Evolutionary conservation across 257 asterid species (phyloP).

Genomic region (Handroanthus guayacan): DNA sequence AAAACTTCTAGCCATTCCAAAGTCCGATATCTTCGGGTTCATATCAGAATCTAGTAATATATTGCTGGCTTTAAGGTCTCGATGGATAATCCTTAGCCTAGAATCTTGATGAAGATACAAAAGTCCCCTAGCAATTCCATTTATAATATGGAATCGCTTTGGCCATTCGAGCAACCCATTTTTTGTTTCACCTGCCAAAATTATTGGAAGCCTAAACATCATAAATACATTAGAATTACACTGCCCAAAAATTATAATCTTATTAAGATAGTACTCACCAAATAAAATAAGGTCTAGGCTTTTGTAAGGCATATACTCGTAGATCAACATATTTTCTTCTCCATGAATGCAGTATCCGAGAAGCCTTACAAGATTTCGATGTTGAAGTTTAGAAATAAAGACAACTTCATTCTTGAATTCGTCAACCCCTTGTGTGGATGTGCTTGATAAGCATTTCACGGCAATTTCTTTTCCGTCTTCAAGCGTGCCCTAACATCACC

Average conservation of each 20-base stretch:
- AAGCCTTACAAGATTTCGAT: constrained; percentile 49
- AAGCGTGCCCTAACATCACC: constrained; percentile 27
- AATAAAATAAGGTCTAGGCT: neutral
- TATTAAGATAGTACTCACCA: neutral
- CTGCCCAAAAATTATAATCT: neutral
- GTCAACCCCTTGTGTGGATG: constrained; percentile 45
- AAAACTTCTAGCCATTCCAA: constrained; percentile 53
- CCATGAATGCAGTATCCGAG: constrained; percentile 47
- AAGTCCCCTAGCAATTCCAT: constrained; percentile 55
- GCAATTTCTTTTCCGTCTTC: constrained; percentile 48
- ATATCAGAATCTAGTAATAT: constrained; percentile 48
- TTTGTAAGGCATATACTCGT: neutral
- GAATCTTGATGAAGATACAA: constrained; percentile 56
- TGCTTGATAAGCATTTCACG: constrained; percentile 40
- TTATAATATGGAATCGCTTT: constrained; percentile 41
- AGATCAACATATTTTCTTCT: neutral
- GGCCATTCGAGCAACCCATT: constrained; percentile 37
- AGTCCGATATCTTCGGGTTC: constrained; percentile 61
- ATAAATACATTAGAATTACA: neutral
- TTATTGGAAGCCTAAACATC: neutral
- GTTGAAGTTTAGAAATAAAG: constrained; percentile 48
- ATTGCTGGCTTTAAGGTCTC: constrained; percentile 59
- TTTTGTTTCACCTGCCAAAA: constrained; percentile 27
- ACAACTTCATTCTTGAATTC: constrained; percentile 51
- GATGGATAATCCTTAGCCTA: too few species aligned